Conservation (phyloP, 768 basidiomycete genomes). For the Pholiota conissans region DNA sequence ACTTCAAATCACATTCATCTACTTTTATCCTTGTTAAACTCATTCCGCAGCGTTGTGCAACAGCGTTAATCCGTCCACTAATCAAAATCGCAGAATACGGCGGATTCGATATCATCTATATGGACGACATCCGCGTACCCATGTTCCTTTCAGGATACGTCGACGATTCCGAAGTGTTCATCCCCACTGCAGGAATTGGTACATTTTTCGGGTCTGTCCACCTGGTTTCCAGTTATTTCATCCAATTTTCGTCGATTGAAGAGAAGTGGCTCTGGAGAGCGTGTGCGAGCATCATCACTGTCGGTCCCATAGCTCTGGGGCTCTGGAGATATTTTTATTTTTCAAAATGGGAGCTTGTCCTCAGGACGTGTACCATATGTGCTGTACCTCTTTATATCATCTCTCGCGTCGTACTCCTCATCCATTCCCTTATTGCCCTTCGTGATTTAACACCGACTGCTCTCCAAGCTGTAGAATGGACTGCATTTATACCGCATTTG, state of each 20-base stretch:
- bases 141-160: not conserved
- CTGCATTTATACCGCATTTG: not conserved
- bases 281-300: not conserved
- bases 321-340: not conserved
- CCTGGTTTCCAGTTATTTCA: not conserved
- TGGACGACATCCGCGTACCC: not conserved
- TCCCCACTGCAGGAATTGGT: not conserved
- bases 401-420: not conserved
- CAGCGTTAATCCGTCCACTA: not conserved
- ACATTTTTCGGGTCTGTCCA: not conserved
- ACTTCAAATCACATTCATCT: not conserved
- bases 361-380: not conserved
- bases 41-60: not conserved
- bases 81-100: not conserved
- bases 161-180: not conserved
- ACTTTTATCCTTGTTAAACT: not conserved
- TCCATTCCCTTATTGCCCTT: not conserved
- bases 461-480: not conserved
- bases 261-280: not conserved
- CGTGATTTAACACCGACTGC: not conserved
- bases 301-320: not conserved
- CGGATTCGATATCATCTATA: not conserved
- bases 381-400: not conserved
- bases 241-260: not conserved
- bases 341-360: not conserved